Base-by-base conservation (phyloP, 1,284 basidiomycete genomes). In the Retiboletus flavoniger region DNA sequence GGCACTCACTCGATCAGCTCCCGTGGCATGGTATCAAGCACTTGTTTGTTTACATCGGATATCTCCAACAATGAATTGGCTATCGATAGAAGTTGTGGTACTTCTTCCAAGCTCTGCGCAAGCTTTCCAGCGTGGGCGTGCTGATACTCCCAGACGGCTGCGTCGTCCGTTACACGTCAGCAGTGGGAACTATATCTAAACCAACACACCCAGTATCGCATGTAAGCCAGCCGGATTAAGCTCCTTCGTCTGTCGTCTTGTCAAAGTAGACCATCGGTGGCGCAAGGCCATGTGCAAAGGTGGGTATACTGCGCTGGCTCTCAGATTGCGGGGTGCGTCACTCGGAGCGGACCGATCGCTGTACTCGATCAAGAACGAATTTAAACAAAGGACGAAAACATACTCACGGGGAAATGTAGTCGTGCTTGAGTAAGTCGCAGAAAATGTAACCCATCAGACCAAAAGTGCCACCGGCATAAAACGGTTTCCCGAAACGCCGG, bases 371-470 rank as follows among this genome's bases (percentile, higher is more conserved):
- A 54, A 32, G 31, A 39, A 62, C 50, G 45, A 59, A 53, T 50
- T 55, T 51, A 58, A 47, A 50, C 42, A 31, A 51, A 43, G 47
- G 41, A 56, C 48, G 24, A 48, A 55, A 43, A 50, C 42, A 39
- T 57, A 74, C 87, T 77, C 74, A 93, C 94, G 84, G 83, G 54
- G 84, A 77, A 58, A 97, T 83, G 69, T 90, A 95, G 60, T 93
- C 85, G 67, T 96, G 93, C 41, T 81, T 77, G 53, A 95, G 79
- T 45, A 99, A 79, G 70, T 99, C 95, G 56, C 92, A 91, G 70
- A 98, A 98, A 63, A 96, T 91, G 72, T 91, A 99, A 7, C 96
- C 97, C 46, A 88, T 78, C 56, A 96, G 78, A n/a, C 96, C 96
- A 69, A 93, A 95, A 11, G 90, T 87, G 9, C 89, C 89, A 0